A percentile compares a stretch with the other conserved stretches of the same genome.
phyloP scores from a whole-genome alignment of 2,329 filamentous ascomycete species.

The Scytalidium lignicola region DNA sequence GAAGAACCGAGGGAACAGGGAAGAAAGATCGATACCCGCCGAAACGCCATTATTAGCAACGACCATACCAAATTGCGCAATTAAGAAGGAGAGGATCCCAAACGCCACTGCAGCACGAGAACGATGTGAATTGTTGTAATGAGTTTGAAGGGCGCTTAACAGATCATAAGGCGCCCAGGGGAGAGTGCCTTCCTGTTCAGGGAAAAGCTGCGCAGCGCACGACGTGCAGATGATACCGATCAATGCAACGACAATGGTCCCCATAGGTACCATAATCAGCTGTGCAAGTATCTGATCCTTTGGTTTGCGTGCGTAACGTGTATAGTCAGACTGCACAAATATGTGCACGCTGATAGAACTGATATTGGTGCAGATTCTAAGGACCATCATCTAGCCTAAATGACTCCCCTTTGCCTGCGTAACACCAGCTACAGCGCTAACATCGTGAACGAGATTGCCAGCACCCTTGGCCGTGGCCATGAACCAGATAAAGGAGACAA shows the following conservation, averaged over 20 bases:
- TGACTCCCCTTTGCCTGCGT: constrained; percentile 8
- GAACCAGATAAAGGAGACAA: constrained; percentile 26
- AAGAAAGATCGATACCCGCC: constrained; percentile 50
- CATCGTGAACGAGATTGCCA: constrained; percentile 20
- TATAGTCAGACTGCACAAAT: constrained; percentile 34
- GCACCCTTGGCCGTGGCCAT: constrained; percentile 23
- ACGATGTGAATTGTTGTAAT: constrained; percentile 31
- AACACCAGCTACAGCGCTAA: constrained; percentile 10
- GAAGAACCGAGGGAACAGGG: constrained; percentile 46
- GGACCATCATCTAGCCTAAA: constrained; percentile 30
- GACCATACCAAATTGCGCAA: constrained; percentile 36
- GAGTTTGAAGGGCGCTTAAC: constrained; percentile 33
- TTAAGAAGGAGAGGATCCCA: constrained; percentile 9
- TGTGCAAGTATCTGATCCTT: constrained; percentile 38
- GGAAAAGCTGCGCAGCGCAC: constrained; percentile 43
- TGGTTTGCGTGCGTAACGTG: constrained; percentile 35
- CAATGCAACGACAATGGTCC: constrained; percentile 33
- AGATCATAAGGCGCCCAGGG: constrained; percentile 44
- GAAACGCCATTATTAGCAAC: constrained; percentile 43
- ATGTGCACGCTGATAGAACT: constrained; percentile 31
- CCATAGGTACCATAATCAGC: constrained; percentile 31
- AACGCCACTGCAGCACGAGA: constrained; percentile 42
- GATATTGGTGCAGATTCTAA: constrained; percentile 36
- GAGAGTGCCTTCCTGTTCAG: constrained; percentile 28
- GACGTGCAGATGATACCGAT: constrained; percentile 44